Evolutionary conservation across 306 rosid species (phyloP).

Genomic region (Cicer judaicum): DNA sequence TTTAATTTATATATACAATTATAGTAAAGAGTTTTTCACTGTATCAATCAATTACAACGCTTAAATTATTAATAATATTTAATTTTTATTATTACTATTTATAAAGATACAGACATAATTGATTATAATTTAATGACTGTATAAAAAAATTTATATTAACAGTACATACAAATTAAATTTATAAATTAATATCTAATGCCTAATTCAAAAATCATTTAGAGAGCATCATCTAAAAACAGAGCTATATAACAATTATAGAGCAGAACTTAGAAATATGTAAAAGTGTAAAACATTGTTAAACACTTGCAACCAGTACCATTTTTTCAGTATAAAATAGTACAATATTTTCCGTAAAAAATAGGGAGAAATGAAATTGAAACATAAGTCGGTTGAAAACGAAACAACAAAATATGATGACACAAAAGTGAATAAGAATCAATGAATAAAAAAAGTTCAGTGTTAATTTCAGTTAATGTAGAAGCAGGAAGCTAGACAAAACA

Average conservation of each 20-base stretch:
- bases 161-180: too few relatives aligned
- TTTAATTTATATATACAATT: too few relatives aligned
- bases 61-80: too few relatives aligned
- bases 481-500: neutral
- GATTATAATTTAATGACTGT: too few relatives aligned
- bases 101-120: too few relatives aligned
- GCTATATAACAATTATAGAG: neutral
- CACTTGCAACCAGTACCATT: neutral
- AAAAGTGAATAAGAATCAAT: neutral
- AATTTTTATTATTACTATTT: too few relatives aligned
- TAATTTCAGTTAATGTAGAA: conserved; percentile 18
- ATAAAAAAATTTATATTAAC: too few relatives aligned
- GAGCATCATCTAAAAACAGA: neutral
- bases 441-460: conserved; percentile 5
- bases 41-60: too few relatives aligned
- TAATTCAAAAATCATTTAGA: neutral
- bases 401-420: neutral
- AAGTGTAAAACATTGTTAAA: neutral
- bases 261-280: neutral
- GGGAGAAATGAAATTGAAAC: neutral
- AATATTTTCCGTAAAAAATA: neutral
- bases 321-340: neutral
- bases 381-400: conserved; percentile 20
- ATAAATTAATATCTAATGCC: neutral
- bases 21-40: too few relatives aligned